Evolutionary conservation across 1,284 basidiomycete species (phyloP).

Genomic region (Rhodotorula sp.): DNA sequence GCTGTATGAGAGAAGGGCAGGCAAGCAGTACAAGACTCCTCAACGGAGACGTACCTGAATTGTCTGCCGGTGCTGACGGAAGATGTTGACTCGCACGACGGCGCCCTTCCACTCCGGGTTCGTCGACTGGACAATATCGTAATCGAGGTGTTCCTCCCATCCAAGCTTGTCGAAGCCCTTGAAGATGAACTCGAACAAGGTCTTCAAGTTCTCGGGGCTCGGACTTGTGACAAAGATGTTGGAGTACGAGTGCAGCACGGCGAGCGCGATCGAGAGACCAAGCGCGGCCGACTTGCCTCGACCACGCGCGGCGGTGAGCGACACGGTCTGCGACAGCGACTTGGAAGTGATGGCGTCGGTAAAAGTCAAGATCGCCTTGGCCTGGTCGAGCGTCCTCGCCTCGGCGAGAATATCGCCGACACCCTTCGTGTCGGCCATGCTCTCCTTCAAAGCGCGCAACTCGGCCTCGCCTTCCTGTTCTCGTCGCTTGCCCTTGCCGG

Average conservation of each 20-base stretch:
- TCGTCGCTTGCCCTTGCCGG: conserved; percentile 57
- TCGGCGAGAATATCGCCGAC: conserved; percentile 86
- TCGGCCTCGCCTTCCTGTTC: conserved; percentile 56
- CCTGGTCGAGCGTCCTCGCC: conserved; percentile 81
- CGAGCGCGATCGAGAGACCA: conserved; percentile 88
- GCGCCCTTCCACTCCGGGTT: conserved; percentile 94
- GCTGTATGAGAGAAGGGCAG: no score
- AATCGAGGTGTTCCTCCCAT: conserved; percentile 97
- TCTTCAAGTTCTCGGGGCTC: conserved; percentile 95
- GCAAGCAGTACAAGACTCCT: no score
- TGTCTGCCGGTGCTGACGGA: conserved; percentile 87
- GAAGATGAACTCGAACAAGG: conserved; percentile 97
- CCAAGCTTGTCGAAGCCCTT: conserved; percentile 92
- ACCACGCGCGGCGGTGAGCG: conserved; percentile 90
- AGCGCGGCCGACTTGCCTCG: conserved; percentile 96
- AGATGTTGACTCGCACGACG: conserved; percentile 93
- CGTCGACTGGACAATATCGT: conserved; percentile 90
- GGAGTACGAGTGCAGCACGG: conserved; percentile 89
- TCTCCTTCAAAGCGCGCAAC: conserved; percentile 77
- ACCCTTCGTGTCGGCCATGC: conserved; percentile 77
- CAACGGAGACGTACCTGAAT: conserved; percentile 65
- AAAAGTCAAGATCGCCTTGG: conserved; percentile 85
- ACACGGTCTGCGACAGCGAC: conserved; percentile 89
- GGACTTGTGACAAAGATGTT: conserved; percentile 99
- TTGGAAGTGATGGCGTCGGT: conserved; percentile 89